Evolutionary conservation across 306 rosid genomes (phyloP).

Genomic region (Cucurbita moschata): DNA sequence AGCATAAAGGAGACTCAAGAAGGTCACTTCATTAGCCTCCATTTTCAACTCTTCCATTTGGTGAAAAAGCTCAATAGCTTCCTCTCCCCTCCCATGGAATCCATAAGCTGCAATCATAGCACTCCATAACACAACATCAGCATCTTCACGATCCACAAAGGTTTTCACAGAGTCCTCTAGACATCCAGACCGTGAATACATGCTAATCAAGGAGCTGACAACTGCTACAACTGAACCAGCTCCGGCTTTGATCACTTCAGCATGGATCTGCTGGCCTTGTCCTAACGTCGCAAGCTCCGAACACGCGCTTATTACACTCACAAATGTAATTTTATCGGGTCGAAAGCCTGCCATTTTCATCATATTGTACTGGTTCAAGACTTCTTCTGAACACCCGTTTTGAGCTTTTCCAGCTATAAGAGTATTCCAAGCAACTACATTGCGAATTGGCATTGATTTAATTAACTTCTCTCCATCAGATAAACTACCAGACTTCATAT

Average conservation of each 20-base stretch:
- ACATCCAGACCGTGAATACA: conserved; percentile 82
- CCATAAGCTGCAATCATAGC: conserved; percentile 86
- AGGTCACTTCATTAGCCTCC: conserved; percentile 67
- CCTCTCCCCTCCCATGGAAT: conserved; percentile 71
- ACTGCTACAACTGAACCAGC: conserved; percentile 43
- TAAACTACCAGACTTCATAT: conserved; percentile 71
- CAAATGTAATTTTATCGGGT: conserved; percentile 72
- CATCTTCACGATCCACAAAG: conserved; percentile 38
- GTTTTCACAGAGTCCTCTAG: conserved; percentile 61
- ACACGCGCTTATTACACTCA: conserved; percentile 59
- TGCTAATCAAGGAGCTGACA: conserved; percentile 57
- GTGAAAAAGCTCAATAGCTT: conserved; percentile 57
- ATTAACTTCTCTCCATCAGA: conserved; percentile 56
- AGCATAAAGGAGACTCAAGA: conserved; percentile 81
- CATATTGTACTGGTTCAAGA: conserved; percentile 47
- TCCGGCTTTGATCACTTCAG: conserved; percentile 69
- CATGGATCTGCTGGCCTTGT: conserved; percentile 85
- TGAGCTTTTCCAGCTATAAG: conserved; percentile 85
- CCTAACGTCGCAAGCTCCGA: conserved; percentile 63
- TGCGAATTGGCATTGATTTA: conserved; percentile 44
- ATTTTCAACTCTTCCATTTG: conserved; percentile 48
- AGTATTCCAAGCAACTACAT: conserved; percentile 89
- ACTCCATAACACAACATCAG: conserved; percentile 65
- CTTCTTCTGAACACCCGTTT: conserved; percentile 41
- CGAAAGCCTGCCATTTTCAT: conserved; percentile 59